Evolutionary conservation across 257 asterid species (phyloP), one percentile per base, ranked within the genome.

Genomic region (Forsythia viridissima): DNA sequence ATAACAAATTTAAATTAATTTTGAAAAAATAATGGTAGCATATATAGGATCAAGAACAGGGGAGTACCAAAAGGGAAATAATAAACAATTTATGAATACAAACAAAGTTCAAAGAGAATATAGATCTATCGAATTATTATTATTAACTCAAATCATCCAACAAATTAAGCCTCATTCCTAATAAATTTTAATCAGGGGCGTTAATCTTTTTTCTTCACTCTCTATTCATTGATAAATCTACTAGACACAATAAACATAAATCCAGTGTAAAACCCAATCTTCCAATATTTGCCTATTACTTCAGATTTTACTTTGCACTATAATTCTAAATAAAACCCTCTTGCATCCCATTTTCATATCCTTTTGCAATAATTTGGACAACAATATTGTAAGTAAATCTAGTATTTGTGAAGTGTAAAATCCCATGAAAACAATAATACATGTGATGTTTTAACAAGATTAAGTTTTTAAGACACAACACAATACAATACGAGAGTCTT

Each of bases 51-150:
- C 39, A 43, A 52, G 70, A 13, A 4, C 12, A 24, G 13, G 6
- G 6, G 70, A 18, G 21, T 71, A 85, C 91, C 89, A 75, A 37
- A 24, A 43, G 79, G 24, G 8, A 59, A 59, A 30, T 30, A 61
- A 8, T n/a, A 12, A 21, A 59, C 61, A 75, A 41, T 36, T 8
- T 34, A 57, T 6, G 30, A 52, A 9, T 21, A 2, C 16, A 52
- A 13, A 74, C 39, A 5, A 1, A 20, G 65, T 9, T 37, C 77
- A 48, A 30, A 30, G 34, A 30, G 34, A 30, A 30, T 30, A 30
- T 30, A 30, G 34, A 30, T 30, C 34, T 30, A 30, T 30, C 34
- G 34, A 30, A 30, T 30, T 30, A 30, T 30, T 30, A 30, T 30
- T 30, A 30, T 30, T 30, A 30, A 30, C 34, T 30, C 34, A 30